Evolutionary conservation across 1,284 basidiomycete species (phyloP).

Genomic region (Cryptococcus neoformans): DNA sequence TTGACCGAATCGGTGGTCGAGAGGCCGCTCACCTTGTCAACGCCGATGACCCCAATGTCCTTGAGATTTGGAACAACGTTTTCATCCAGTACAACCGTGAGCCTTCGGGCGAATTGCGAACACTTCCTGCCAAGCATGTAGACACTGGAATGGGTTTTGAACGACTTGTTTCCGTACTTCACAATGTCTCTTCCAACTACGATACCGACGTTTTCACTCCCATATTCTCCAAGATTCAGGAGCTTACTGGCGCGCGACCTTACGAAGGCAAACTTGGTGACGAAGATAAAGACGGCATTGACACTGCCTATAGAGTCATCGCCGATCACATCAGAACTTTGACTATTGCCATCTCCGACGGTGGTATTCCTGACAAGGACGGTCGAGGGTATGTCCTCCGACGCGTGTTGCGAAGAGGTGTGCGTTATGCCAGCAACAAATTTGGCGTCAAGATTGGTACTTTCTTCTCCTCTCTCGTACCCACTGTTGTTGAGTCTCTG

Average conservation of each 20-base stretch:
- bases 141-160: conserved; percentile 99
- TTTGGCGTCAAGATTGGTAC: conserved; percentile 89
- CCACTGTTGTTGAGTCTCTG: conserved; percentile 85
- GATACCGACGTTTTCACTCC: conserved; percentile 95
- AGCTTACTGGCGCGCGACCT: conserved; percentile 80
- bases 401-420: conserved; percentile 86
- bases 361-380: conserved; percentile 93
- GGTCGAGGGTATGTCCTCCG: conserved; percentile 95
- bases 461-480: conserved; percentile 92
- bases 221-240: conserved; percentile 82
- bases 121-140: conserved; percentile 89
- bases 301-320: conserved; percentile 95
- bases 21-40: conserved; percentile 92
- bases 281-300: conserved; percentile 91
- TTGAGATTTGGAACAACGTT: conserved; percentile 99
- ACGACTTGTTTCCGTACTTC: conserved; percentile 89
- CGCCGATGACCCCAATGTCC: conserved; percentile 89
- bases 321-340: conserved; percentile 96
- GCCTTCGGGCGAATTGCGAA: conserved; percentile 72
- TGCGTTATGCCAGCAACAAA: conserved; percentile 93
- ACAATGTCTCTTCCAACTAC: conserved; percentile 92
- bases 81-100: conserved; percentile 99
- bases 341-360: conserved; percentile 93
- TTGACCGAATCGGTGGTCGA: conserved; percentile 84
- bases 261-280: conserved; percentile 88